Percentiles rank a stretch among this genome's conserved stretches.
phyloP scores from a whole-genome alignment of 1,284 basidiomycete species.

The Ceratobasidium sp. region DNA sequence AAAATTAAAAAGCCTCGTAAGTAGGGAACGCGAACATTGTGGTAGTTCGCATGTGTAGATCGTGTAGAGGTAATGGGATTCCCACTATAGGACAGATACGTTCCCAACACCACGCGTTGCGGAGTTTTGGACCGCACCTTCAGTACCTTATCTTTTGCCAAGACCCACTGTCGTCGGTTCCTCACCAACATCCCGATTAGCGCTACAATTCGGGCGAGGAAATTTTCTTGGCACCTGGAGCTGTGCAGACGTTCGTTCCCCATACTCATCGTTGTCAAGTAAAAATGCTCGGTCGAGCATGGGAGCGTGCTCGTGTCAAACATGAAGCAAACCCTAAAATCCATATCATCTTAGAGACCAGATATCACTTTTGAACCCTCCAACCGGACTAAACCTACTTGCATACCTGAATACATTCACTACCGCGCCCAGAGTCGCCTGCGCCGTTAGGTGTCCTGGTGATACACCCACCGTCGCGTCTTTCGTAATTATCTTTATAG shows the following conservation, averaged over 20 bases:
- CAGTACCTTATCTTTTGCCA: too few relatives aligned
- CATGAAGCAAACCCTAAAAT: conserved; percentile 18
- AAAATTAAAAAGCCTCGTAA: too few relatives aligned
- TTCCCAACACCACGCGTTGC: too few relatives aligned
- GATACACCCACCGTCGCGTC: conserved; percentile 29
- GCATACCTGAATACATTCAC: too few relatives aligned
- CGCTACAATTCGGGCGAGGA: conserved; percentile 13
- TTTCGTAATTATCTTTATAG: conserved; percentile 33
- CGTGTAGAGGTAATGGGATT: too few relatives aligned
- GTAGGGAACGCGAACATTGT: too few relatives aligned
- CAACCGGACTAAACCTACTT: conserved; percentile 32
- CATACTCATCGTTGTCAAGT: conserved; percentile 38
- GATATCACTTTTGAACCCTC: conserved; percentile 28
- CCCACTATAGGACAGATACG: too few relatives aligned
- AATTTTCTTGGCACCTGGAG: conserved; percentile 35
- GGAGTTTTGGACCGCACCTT: too few relatives aligned
- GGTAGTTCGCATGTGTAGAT: too few relatives aligned
- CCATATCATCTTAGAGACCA: conserved; percentile 37
- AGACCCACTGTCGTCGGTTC: too few relatives aligned
- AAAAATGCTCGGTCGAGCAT: conserved; percentile 32
- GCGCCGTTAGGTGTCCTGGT: background rate
- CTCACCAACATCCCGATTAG: too few relatives aligned
- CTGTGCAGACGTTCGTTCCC: conserved; percentile 29
- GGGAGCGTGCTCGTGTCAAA: conserved; percentile 25
- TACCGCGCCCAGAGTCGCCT: background rate